These are phyloP conservation scores for Penicillium daleae DNA, from an alignment of 495 filamentous ascomycete species.

Conservation along the genomic window DNA sequence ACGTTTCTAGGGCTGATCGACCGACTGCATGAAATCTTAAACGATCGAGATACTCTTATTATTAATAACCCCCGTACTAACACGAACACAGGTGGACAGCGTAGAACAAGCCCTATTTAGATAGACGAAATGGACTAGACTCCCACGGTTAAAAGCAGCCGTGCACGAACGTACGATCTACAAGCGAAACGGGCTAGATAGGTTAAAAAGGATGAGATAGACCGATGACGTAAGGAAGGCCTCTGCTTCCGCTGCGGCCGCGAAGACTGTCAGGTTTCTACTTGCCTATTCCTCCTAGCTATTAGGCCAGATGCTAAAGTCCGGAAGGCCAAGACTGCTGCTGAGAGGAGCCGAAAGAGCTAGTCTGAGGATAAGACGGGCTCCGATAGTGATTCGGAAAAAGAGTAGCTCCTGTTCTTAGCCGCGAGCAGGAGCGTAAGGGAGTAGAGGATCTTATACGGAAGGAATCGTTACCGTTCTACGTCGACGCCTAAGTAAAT, in stretches of 20 bases:
- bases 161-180: neutral
- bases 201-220: conserved; percentile 3
- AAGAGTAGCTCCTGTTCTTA: conserved; percentile 4
- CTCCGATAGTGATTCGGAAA: conserved; percentile 3
- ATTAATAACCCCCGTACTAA: neutral
- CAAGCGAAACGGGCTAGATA: neutral
- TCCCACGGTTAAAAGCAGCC: neutral
- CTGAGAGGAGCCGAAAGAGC: neutral
- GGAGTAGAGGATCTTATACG: neutral
- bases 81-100: neutral
- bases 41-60: neutral
- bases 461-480: neutral
- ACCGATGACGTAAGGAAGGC: conserved; percentile 3
- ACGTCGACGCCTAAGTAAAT: neutral
- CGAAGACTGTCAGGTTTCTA: neutral
- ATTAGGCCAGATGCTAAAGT: no score
- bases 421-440: conserved; percentile 3
- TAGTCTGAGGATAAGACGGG: neutral
- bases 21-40: neutral
- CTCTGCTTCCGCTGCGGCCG: conserved; percentile 5
- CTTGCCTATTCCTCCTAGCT: neutral
- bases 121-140: neutral
- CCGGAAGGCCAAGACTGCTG: no score
- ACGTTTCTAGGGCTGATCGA: neutral
- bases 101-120: no score